phyloP scores from a whole-genome alignment of 2,329 filamentous ascomycete species.

The Phymatotrichopsis omnivora region DNA sequence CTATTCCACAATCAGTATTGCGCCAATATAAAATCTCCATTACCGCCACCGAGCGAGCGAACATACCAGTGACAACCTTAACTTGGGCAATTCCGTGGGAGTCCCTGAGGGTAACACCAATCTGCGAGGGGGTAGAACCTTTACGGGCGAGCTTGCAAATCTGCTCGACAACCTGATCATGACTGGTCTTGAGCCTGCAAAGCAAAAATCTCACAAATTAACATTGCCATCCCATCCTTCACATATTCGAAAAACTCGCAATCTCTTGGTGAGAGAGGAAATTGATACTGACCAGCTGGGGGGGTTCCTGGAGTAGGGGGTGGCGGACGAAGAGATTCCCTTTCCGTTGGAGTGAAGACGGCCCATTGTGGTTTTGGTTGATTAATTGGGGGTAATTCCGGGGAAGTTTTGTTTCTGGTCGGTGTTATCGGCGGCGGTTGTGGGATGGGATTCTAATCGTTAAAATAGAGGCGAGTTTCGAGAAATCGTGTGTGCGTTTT shows the following conservation, averaged over 20 bases:
- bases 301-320: slow-evolving; percentile 90
- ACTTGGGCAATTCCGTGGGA: slow-evolving; percentile 97
- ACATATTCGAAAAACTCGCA: too few relatives aligned
- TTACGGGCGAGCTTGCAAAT: slow-evolving; percentile 99
- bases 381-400: slow-evolving; percentile 4
- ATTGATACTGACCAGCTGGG: slow-evolving; percentile 73
- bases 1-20: slow-evolving; percentile 39
- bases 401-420: too few relatives aligned
- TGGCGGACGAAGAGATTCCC: slow-evolving; percentile 90
- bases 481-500: too few relatives aligned
- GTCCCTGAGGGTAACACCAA: slow-evolving; percentile 97
- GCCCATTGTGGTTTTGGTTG: slow-evolving; percentile 23
- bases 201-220: too few relatives aligned
- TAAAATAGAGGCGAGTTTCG: too few relatives aligned
- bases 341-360: slow-evolving; percentile 83
- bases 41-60: slow-evolving; percentile 23
- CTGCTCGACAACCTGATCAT: slow-evolving; percentile 96
- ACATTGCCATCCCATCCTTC: too few relatives aligned
- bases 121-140: slow-evolving; percentile 96
- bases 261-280: too few relatives aligned
- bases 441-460: too few relatives aligned
- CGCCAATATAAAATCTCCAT: not conserved
- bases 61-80: slow-evolving; percentile 88
- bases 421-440: too few relatives aligned
- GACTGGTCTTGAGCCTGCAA: slow-evolving; percentile 74